These are phyloP conservation scores for Scedosporium minutisporum DNA, from an alignment of 2,329 filamentous ascomycete species.

Conservation along the genomic window DNA sequence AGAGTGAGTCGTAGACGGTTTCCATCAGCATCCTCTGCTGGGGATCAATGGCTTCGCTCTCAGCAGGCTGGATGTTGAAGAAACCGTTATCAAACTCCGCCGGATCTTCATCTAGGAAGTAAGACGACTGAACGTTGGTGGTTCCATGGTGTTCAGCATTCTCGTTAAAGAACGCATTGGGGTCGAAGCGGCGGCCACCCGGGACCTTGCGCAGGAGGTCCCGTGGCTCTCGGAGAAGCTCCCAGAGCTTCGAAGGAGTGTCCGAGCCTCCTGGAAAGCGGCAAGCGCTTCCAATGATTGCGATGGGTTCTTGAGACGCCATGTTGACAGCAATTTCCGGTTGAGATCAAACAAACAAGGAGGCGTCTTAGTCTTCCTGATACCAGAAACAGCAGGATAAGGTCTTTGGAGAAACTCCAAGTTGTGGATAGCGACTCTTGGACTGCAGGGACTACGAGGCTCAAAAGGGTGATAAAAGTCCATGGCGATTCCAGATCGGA, in stretches of 20 bases:
- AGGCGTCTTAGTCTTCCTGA: too few relatives aligned
- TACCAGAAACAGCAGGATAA: too few relatives aligned
- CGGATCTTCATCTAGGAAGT: constrained; percentile 18
- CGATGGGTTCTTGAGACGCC: neutral
- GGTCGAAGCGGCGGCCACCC: constrained; percentile 34
- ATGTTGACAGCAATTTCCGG: too few relatives aligned
- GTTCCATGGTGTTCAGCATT: constrained; percentile 6
- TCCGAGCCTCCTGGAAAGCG: constrained; percentile 33
- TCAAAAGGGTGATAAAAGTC: too few relatives aligned
- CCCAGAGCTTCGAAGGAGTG: constrained; percentile 34
- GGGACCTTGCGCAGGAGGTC: constrained; percentile 29
- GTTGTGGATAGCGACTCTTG: too few relatives aligned
- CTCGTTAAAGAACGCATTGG: constrained; percentile 26
- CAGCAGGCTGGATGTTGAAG: constrained; percentile 13
- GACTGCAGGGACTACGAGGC: too few relatives aligned
- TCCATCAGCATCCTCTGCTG: constrained; percentile 18
- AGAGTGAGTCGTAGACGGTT: constrained; percentile 17
- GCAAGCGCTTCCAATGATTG: constrained; percentile 34
- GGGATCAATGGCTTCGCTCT: constrained; percentile 18
- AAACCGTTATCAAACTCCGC: constrained; percentile 16
- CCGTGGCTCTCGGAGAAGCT: constrained; percentile 18
- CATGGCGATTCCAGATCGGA: too few relatives aligned
- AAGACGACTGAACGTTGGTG: constrained; percentile 1
- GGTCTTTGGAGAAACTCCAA: too few relatives aligned
- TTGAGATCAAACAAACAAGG: too few relatives aligned